Conservation (phyloP, 306 rosid species). For the Phaseolus lunatus region DNA sequence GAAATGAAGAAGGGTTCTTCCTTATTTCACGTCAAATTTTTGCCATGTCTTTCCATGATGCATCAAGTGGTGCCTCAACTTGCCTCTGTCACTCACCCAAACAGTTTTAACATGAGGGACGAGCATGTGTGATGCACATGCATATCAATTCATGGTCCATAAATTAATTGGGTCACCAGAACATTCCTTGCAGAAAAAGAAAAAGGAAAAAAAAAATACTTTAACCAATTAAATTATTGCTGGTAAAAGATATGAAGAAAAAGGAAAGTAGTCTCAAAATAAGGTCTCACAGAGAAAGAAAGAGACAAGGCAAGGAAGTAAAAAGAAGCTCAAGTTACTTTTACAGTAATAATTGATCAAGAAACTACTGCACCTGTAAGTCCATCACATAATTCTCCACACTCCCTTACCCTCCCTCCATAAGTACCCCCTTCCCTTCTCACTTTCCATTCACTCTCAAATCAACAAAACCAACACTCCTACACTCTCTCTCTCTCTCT, state of each 20-base stretch:
- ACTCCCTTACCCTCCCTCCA: slow-evolving; percentile 57
- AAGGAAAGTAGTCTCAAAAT: neutral
- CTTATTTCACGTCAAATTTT: slow-evolving; percentile 25
- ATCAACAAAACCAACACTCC: slow-evolving; percentile 21
- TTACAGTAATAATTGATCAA: slow-evolving; percentile 36
- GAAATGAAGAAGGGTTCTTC: slow-evolving; percentile 35
- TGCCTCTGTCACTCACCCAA: slow-evolving; percentile 43
- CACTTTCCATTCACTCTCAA: slow-evolving; percentile 52
- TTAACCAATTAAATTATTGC: neutral
- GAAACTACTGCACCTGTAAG: slow-evolving; percentile 33
- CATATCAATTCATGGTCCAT: slow-evolving; percentile 46
- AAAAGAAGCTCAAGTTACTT: slow-evolving; percentile 36
- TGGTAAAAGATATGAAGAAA: neutral
- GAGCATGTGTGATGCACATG: slow-evolving; percentile 65
- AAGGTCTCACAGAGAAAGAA: neutral
- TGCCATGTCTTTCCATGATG: slow-evolving; percentile 19
- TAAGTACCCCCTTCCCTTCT: slow-evolving; percentile 75
- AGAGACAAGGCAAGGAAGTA: neutral
- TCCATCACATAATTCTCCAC: slow-evolving; percentile 40
- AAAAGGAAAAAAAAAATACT: neutral
- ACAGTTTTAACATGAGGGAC: slow-evolving; percentile 46
- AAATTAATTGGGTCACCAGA: slow-evolving; percentile 14
- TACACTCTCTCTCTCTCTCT: slow-evolving; percentile 35
- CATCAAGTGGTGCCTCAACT: slow-evolving; percentile 46
- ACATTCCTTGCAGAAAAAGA: slow-evolving; percentile 32